Evolutionary conservation across 257 asterid species (phyloP), one percentile per base, ranked within the genome.

Genomic region (Prunella vulgaris): DNA sequence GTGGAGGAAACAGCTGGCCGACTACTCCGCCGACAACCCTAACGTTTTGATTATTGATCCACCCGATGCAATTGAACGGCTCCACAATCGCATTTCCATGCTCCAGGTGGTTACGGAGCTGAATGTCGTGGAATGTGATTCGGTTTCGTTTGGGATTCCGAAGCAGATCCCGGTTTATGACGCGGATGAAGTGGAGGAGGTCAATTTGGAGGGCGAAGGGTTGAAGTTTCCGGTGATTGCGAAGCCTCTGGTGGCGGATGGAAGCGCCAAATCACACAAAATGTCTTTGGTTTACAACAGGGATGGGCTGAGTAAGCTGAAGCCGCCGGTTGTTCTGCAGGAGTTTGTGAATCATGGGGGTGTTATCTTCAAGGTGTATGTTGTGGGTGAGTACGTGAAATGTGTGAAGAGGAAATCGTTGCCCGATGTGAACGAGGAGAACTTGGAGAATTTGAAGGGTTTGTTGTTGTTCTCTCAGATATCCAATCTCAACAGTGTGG

Each of bases 281-380:
- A 88, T 88, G 93, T 65, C 82, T 15, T 65, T 88, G 71, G 89
- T 88, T 33, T 86, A 79, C 57, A 86, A 84, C 7, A 72, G 69
- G 10, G 96, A 80, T 9, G 96, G 93, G 13, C 68, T 88, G 77
- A 73, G 79, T 65, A 81, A 86, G 80, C 79, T 88, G 59, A 88
- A 83, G 28, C 93, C 93, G 24, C 96, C 96, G 10, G 76, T 84
- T 65, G 96, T 88, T 38, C 68, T 86, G 71, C 96, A 86, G 79
- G 93, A 88, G 78, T 86, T 88, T 73, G 88, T 88, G 53, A 88
- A 88, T 40, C 96, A 88, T 7, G 96, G 93, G 1, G 96, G 89
- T 5, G 86, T 88, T 40, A 84, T 88, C 53, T 88, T 88, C 59
- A 88, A 88, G 85, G 96, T 88, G 66, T 88, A 86, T 69, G 96